Evolutionary conservation across 257 asterid genomes (phyloP), one percentile per base, ranked within the genome.

Genomic region (Capsicum pubescens): DNA sequence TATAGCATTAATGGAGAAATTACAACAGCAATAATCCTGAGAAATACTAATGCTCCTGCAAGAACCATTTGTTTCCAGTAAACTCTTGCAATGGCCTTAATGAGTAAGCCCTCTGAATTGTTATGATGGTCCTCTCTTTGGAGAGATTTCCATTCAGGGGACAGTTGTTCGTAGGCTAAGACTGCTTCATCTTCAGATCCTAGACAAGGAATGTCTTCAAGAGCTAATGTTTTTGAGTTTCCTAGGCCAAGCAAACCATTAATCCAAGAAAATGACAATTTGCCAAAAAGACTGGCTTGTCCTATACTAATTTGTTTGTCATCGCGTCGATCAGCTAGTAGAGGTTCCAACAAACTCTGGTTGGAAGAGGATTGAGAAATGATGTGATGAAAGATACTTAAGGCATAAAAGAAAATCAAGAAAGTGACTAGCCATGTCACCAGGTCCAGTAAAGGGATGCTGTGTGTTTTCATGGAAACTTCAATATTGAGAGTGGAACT

Each of bases 201-300:
- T 72, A 94, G 66, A 87, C 88, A 81, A 69, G 98, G 95, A 71
- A 94, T 86, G 15, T 91, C 94, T 82, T 90, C 93, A 56, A 92
- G 90, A 68, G 15, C 86, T 84, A 93, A 61, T 39, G 92, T 32
- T 59, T 56, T 94, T 0, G 91, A 89, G 64, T 86, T 86, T 16
- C 97, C 98, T 56, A 92, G 60, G 1, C 77, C 48, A 63, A 94
- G 92, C 86, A 94, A 83, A 46, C 93, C 94, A 84, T 84, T 89
- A 13, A 94, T 78, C 98, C 98, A 94, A 54, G 89, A 87, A 88
- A 94, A 94, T 32, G 82, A 60, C 87, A 94, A n/a, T 85, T 60
- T 87, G 64, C 95, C 87, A 4, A 91, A 71, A 26, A 87, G 60
- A 63, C 89, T 85, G 35, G 90, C 90, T 5, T 83, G 85, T n/a